These are phyloP conservation scores for Tilletia indica DNA, from an alignment of 1,284 basidiomycete genomes.

Conservation along the genomic window DNA sequence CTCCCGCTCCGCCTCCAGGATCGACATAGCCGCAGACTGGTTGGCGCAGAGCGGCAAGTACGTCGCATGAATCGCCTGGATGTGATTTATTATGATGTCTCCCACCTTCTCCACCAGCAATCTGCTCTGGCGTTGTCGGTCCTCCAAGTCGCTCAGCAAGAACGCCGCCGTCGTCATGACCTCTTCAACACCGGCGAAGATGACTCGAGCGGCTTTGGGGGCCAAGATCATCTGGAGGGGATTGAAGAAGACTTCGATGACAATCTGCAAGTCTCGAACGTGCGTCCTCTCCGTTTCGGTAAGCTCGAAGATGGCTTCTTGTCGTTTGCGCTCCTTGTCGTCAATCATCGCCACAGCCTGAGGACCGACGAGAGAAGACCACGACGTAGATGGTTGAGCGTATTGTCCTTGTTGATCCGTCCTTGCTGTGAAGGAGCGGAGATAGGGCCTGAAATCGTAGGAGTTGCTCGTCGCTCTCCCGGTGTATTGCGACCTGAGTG, in stretches of 20 bases:
- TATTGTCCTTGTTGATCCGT: slow-evolving; percentile 54
- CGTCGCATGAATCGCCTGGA: slow-evolving; percentile 75
- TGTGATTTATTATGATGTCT: slow-evolving; percentile 74
- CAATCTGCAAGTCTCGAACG: slow-evolving; percentile 81
- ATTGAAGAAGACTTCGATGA: slow-evolving; percentile 85
- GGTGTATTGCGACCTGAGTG: slow-evolving; percentile 20
- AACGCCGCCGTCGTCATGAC: slow-evolving; percentile 29
- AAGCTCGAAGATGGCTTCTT: slow-evolving; percentile 88
- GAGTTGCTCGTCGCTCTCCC: slow-evolving; percentile 24
- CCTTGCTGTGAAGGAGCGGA: slow-evolving; percentile 34
- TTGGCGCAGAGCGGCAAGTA: slow-evolving; percentile 84
- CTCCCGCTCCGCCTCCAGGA: slow-evolving; percentile 72
- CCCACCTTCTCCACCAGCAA: slow-evolving; percentile 84
- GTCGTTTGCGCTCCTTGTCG: slow-evolving; percentile 73
- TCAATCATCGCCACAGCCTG: slow-evolving; percentile 76
- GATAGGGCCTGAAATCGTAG: slow-evolving; percentile 33
- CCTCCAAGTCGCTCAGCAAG: slow-evolving; percentile 69
- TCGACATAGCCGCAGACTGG: slow-evolving; percentile 74
- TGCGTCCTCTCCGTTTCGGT: slow-evolving; percentile 83
- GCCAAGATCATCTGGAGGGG: slow-evolving; percentile 71
- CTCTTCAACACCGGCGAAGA: slow-evolving; percentile 91
- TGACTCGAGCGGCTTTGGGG: slow-evolving; percentile 72
- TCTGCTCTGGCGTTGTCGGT: slow-evolving; percentile 83
- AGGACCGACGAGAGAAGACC: slow-evolving; percentile 83
- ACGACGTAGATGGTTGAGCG: slow-evolving; percentile 63